Evolutionary conservation across 2,329 filamentous ascomycete genomes (phyloP).

Genomic region (Plectosphaerella cucumerina): DNA sequence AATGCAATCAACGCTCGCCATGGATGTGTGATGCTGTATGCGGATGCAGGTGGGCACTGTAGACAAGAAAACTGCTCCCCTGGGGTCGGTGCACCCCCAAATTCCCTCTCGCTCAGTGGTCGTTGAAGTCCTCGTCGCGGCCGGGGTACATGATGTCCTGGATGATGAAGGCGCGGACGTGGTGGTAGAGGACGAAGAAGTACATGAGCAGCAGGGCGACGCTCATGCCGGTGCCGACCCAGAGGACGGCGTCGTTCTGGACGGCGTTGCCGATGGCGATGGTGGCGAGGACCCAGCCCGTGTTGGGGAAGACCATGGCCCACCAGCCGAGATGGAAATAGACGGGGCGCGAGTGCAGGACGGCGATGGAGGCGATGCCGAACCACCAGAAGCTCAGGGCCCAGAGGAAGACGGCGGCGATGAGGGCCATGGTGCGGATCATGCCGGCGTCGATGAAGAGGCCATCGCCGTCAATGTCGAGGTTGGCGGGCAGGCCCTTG

Average conservation of each 20-base stretch:
- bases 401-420: slow-evolving; percentile 59
- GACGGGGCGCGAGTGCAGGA: slow-evolving; percentile 33
- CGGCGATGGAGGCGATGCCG: slow-evolving; percentile 29
- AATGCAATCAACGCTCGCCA: too few species aligned
- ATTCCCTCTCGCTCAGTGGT: slow-evolving; percentile 33
- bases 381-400: slow-evolving; percentile 58
- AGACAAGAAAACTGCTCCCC: too few species aligned
- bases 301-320: slow-evolving; percentile 60
- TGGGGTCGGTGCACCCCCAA: too few species aligned
- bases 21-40: too few species aligned
- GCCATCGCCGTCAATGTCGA: slow-evolving; percentile 38
- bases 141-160: slow-evolving; percentile 54
- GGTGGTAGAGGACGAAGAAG: slow-evolving; percentile 36
- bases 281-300: slow-evolving; percentile 53
- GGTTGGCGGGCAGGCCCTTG: slow-evolving; percentile 42
- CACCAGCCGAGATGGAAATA: slow-evolving; percentile 60
- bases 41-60: too few species aligned
- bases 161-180: slow-evolving; percentile 42
- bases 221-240: slow-evolving; percentile 47
- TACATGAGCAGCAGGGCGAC: slow-evolving; percentile 37
- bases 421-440: slow-evolving; percentile 41
- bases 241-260: slow-evolving; percentile 37
- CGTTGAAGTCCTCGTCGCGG: slow-evolving; percentile 48
- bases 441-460: slow-evolving; percentile 35
- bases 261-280: slow-evolving; percentile 49